Percentiles rank a stretch among this genome's conserved stretches.
Evolutionary conservation across 2,329 filamentous ascomycete genomes (phyloP).

Genomic region (Boeremia lycopersici): DNA sequence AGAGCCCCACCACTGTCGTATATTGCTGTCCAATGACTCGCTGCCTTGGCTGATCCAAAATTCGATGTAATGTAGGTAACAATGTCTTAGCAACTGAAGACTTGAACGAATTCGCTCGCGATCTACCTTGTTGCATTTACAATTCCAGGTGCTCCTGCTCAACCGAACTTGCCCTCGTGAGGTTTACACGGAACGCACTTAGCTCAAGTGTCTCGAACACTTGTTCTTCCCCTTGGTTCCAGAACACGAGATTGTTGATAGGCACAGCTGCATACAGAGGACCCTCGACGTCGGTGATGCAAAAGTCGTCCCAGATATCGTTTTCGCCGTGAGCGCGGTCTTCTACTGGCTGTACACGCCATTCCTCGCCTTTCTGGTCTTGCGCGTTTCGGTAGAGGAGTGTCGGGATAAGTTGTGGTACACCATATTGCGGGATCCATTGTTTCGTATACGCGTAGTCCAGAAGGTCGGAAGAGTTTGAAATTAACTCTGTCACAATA

Average conservation of each 20-base stretch:
- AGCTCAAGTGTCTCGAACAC: slow-evolving; percentile 37
- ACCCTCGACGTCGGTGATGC: slow-evolving; percentile 40
- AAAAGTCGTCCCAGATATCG: slow-evolving; percentile 46
- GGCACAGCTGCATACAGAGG: slow-evolving; percentile 41
- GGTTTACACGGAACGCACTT: slow-evolving; percentile 40
- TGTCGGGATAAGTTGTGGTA: slow-evolving; percentile 36
- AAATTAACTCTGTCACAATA: slow-evolving; percentile 35
- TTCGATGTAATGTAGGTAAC: too few relatives aligned
- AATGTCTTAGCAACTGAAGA: too few relatives aligned
- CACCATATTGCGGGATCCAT: slow-evolving; percentile 13
- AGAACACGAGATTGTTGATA: slow-evolving; percentile 47
- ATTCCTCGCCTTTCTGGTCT: slow-evolving; percentile 41
- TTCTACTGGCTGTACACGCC: slow-evolving; percentile 34
- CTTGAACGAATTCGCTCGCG: too few relatives aligned
- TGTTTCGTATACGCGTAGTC: slow-evolving; percentile 1
- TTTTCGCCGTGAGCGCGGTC: slow-evolving; percentile 15
- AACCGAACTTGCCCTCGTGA: slow-evolving; percentile 16
- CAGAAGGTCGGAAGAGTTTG: slow-evolving; percentile 38
- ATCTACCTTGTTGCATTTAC: neutral
- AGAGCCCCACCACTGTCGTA: too few relatives aligned
- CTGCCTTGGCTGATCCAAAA: too few relatives aligned
- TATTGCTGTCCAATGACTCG: too few relatives aligned
- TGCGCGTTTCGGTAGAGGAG: slow-evolving; percentile 35
- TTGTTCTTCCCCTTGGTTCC: slow-evolving; percentile 28
- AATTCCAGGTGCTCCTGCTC: slow-evolving; percentile 1